Percentiles rank a stretch among this genome's conserved stretches.
phyloP scores from a whole-genome alignment of 225 moss, liverwort and hornwort genomes.

The Physcomitrellopsis africana region DNA sequence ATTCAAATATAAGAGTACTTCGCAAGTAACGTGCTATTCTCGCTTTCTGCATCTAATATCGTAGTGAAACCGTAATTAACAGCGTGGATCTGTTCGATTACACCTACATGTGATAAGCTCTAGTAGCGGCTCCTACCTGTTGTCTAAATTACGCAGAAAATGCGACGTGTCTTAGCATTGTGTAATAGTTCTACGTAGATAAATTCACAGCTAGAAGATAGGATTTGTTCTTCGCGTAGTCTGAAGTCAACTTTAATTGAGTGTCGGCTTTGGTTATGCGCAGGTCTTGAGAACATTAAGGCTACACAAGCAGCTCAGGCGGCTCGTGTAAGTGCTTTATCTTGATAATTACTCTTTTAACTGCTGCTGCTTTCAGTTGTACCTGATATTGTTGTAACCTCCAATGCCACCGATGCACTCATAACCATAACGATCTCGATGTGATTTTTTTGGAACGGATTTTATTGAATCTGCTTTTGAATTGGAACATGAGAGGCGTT shows the following conservation, averaged over 20 bases:
- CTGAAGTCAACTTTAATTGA: constrained; percentile 14
- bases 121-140: neutral
- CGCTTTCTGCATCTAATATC: constrained; percentile 3
- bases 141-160: neutral
- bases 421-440: neutral
- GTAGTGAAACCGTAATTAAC: neutral
- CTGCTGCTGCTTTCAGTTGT: neutral
- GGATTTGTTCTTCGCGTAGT: neutral
- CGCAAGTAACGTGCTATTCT: neutral
- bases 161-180: neutral
- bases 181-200: neutral
- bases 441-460: neutral
- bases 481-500: neutral
- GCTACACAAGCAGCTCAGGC: constrained; percentile 79
- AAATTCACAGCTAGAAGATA: neutral
- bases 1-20: neutral
- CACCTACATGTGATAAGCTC: constrained; percentile 7
- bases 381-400: neutral
- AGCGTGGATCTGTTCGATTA: neutral
- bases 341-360: neutral
- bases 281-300: constrained; percentile 92
- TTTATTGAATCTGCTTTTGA: neutral
- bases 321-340: constrained; percentile 79
- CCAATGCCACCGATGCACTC: neutral
- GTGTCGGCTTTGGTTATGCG: constrained; percentile 27